These are phyloP conservation scores for Carex pumila DNA, from an alignment of 176 grass and related monocot genomes.

Conservation along the genomic window DNA sequence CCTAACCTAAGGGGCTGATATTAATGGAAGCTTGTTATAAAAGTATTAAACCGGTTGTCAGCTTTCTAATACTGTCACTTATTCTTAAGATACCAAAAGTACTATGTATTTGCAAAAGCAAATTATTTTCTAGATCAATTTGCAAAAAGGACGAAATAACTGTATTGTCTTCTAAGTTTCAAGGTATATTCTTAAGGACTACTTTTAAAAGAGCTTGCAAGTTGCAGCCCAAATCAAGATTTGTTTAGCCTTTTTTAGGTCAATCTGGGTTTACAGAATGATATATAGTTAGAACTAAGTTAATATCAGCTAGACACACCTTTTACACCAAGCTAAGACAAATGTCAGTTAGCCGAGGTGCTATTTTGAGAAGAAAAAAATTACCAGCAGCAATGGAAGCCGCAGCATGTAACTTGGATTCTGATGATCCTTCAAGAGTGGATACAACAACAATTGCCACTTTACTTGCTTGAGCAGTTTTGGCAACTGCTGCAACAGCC, in stretches of 20 bases:
- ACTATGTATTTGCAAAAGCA: not conserved
- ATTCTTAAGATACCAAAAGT: not conserved
- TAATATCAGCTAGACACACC: not conserved
- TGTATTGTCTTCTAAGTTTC: not conserved
- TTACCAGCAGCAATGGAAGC: conserved; percentile 74
- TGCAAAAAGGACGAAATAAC: not conserved
- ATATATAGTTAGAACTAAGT: not conserved
- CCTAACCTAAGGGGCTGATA: not conserved
- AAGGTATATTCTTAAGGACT: not conserved
- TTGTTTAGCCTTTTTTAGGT: not conserved
- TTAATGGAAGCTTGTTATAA: not conserved
- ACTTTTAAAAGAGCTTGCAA: not conserved
- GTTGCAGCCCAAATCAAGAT: not conserved
- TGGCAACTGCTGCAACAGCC: conserved; percentile 59
- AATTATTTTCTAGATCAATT: not conserved
- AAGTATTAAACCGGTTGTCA: not conserved
- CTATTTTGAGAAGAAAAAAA: not conserved
- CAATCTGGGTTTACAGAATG: not conserved
- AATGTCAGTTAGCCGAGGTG: not conserved
- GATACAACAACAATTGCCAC: conserved; percentile 64
- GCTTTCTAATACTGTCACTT: not conserved
- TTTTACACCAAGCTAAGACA: not conserved
- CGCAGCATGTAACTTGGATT: conserved; percentile 49
- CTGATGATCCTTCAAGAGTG: conserved; percentile 33
- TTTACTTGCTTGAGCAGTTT: conserved; percentile 62